phyloP scores from a whole-genome alignment of 805 yeast genomes.

The Metschnikowia colocasiae region DNA sequence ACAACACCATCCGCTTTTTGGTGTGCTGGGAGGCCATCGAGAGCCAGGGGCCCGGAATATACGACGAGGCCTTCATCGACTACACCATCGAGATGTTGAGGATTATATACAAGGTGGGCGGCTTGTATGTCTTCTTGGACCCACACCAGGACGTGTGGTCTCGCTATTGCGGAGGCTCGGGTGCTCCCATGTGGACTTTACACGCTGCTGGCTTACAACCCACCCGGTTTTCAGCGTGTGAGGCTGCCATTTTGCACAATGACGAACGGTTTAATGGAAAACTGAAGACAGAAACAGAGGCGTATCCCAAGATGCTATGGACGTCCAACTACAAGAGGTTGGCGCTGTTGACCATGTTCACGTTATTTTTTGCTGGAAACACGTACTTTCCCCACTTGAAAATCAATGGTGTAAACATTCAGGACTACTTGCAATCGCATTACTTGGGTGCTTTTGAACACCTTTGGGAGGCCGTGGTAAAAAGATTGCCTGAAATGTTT shows the following conservation, averaged over 20 bases:
- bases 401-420: conserved; percentile 71
- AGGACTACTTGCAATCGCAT: conserved; percentile 67
- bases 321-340: conserved; percentile 78
- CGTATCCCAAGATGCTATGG: conserved; percentile 88
- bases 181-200: conserved; percentile 92
- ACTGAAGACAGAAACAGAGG: conserved; percentile 35
- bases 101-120: conserved; percentile 59
- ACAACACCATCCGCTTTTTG: conserved; percentile 69
- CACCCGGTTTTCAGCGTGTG: conserved; percentile 59
- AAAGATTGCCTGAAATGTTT: conserved; percentile 31
- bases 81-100: conserved; percentile 62
- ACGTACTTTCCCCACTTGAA: conserved; percentile 71
- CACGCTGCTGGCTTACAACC: conserved; percentile 88
- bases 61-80: conserved; percentile 72
- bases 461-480: conserved; percentile 30
- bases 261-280: conserved; percentile 29
- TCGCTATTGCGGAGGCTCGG: conserved; percentile 82
- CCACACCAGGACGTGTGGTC: conserved; percentile 97
- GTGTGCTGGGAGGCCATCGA: conserved; percentile 93
- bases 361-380: conserved; percentile 77
- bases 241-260: conserved; percentile 79
- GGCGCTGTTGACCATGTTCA: conserved; percentile 78
- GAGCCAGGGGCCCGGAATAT: conserved; percentile 79
- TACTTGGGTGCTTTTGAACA: conserved; percentile 50
- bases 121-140: conserved; percentile 74